Evolutionary conservation across 2,329 filamentous ascomycete genomes (phyloP).

Genomic region (Penicillium occitanis): DNA sequence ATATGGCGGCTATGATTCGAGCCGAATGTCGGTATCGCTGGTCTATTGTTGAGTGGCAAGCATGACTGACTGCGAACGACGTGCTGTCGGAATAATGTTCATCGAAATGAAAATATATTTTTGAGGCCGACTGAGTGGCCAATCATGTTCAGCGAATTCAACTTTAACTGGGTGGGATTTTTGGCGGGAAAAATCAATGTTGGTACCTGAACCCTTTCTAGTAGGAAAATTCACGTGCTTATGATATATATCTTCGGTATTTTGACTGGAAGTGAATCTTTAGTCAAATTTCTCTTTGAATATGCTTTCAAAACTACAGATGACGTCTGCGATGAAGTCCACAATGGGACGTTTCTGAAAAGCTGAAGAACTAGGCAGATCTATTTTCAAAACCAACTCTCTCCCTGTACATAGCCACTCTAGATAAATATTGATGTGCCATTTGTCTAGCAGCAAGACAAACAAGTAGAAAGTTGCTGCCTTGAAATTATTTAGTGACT

Average conservation of each 20-base stretch:
- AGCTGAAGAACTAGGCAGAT: conserved; percentile 2
- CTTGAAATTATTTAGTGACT: background rate
- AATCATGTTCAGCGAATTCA: background rate
- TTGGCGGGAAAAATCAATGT: background rate
- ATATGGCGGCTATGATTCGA: background rate
- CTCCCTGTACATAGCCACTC: background rate
- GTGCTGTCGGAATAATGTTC: background rate
- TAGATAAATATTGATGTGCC: background rate
- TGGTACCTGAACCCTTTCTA: background rate
- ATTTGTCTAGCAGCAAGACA: background rate
- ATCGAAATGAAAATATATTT: conserved; percentile 6
- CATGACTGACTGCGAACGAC: background rate
- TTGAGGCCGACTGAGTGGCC: background rate
- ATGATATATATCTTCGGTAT: too few relatives aligned
- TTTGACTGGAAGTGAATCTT: too few relatives aligned
- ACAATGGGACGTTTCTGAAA: background rate
- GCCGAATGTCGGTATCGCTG: background rate
- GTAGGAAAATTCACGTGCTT: background rate
- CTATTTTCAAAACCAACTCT: background rate
- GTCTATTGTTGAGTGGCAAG: background rate
- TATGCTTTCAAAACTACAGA: too few relatives aligned
- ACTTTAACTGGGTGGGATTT: background rate
- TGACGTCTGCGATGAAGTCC: background rate
- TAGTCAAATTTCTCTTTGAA: background rate
- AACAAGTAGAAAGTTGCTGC: background rate